phyloP scores from a whole-genome alignment of 495 filamentous ascomycete genomes.

The Talaromyces ruber region DNA sequence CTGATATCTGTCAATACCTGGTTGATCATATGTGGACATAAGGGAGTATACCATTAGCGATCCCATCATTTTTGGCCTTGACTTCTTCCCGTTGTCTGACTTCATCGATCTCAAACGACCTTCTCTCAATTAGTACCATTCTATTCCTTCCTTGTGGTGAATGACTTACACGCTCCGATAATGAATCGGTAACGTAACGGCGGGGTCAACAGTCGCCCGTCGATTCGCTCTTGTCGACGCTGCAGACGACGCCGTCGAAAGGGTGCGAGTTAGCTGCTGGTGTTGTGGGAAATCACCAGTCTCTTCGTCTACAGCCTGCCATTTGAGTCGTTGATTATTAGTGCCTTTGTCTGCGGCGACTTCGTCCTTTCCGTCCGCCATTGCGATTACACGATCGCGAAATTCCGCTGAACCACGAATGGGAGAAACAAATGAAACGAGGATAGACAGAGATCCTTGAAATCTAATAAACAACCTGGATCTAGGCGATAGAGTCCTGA shows the following conservation, averaged over 20 bases:
- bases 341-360: neutral
- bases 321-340: neutral
- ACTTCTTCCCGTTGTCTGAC: constrained; percentile 30
- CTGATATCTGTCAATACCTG: constrained; percentile 1
- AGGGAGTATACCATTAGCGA: constrained; percentile 25
- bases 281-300: neutral
- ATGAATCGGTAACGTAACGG: constrained; percentile 41
- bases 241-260: neutral
- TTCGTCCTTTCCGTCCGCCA: constrained; percentile 3
- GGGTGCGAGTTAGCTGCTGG: constrained; percentile 2
- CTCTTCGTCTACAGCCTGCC: constrained; percentile 5
- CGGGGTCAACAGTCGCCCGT: constrained; percentile 30
- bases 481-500: neutral
- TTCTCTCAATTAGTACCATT: constrained; percentile 4
- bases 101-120: constrained; percentile 45
- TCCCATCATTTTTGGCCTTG: constrained; percentile 26
- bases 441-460: neutral
- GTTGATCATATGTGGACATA: neutral
- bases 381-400: neutral
- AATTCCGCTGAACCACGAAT: neutral
- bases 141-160: neutral
- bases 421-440: neutral
- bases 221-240: constrained; percentile 14
- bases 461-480: neutral
- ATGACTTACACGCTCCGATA: constrained; percentile 35